Conservation (phyloP, 306 rosid species). For the Crotalaria pallida region DNA sequence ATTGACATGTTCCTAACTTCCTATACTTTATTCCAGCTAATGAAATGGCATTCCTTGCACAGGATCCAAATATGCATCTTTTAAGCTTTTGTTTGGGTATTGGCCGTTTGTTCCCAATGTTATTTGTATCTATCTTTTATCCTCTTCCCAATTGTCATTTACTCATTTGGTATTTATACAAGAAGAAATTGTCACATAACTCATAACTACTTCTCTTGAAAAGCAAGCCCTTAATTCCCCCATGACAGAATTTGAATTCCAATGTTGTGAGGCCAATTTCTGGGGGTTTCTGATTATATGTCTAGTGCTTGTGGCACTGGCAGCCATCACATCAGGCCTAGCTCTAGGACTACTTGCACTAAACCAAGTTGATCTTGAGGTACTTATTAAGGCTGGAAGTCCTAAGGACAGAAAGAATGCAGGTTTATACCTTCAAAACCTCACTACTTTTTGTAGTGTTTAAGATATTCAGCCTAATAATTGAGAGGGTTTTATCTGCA, state of each 20-base stretch:
- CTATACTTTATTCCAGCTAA: too few relatives aligned
- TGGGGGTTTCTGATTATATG: constrained; percentile 44
- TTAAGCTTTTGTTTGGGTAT: not conserved
- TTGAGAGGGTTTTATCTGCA: constrained; percentile 30
- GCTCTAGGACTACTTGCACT: constrained; percentile 71
- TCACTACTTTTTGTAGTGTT: not conserved
- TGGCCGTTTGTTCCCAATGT: not conserved
- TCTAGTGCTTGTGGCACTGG: constrained; percentile 44
- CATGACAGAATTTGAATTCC: constrained; percentile 23
- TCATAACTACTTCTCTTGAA: not conserved
- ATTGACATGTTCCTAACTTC: too few relatives aligned
- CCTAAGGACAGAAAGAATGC: constrained; percentile 59
- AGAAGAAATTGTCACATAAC: too few relatives aligned
- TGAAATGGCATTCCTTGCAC: not conserved
- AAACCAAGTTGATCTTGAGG: constrained; percentile 73
- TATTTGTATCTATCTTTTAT: not conserved
- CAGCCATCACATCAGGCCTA: constrained; percentile 68
- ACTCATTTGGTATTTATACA: too few relatives aligned
- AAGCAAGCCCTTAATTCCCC: not conserved
- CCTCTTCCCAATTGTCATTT: too few relatives aligned
- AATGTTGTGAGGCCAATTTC: constrained; percentile 44
- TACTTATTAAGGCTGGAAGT: constrained; percentile 52
- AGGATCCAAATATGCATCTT: not conserved
- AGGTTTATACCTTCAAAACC: constrained; percentile 26
- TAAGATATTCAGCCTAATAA: not conserved